Evolutionary conservation across 2,329 filamentous ascomycete species (phyloP).

Genomic region (Dothidotthia symphoricarpi): DNA sequence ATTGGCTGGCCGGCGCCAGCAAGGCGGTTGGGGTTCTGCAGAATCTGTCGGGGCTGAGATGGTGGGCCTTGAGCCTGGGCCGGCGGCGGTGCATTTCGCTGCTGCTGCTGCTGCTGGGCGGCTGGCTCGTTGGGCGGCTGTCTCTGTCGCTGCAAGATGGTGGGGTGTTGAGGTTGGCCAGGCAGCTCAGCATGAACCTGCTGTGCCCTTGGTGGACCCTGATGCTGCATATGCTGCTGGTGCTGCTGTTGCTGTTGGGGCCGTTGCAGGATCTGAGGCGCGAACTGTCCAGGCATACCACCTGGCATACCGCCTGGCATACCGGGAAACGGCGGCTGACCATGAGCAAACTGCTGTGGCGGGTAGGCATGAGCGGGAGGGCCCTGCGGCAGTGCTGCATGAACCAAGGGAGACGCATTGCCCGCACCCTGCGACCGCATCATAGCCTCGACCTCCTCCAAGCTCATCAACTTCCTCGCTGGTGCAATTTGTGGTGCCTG

Average conservation of each 20-base stretch:
- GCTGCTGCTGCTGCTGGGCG: constrained; percentile 31
- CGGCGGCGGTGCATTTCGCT: constrained; percentile 27
- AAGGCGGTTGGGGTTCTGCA: constrained; percentile 74
- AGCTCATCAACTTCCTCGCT: constrained; percentile 79
- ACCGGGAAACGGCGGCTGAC: constrained; percentile 27
- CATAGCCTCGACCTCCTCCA: constrained; percentile 94
- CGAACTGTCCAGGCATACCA: constrained; percentile 46
- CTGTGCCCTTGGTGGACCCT: constrained; percentile 29
- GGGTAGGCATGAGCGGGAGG: constrained; percentile 22
- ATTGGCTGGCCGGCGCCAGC: constrained; percentile 45
- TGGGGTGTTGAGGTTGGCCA: constrained; percentile 37
- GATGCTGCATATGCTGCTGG: constrained; percentile 36
- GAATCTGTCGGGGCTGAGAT: constrained; percentile 64
- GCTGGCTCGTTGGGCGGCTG: constrained; percentile 21
- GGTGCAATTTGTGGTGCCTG: constrained; percentile 20
- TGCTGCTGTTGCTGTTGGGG: constrained; percentile 44
- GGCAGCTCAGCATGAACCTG: constrained; percentile 48
- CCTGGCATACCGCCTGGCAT: constrained; percentile 12
- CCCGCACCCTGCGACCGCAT: constrained; percentile 69
- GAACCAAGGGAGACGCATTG: constrained; percentile 28
- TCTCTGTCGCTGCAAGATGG: constrained; percentile 39
- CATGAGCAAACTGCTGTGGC: constrained; percentile 28
- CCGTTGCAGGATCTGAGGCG: constrained; percentile 51
- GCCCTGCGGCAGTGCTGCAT: constrained; percentile 24
- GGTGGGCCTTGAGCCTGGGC: constrained; percentile 44